These are phyloP conservation scores for Rhytidiadelphus loreus DNA, from an alignment of 225 moss, liverwort and hornwort species.

Conservation along the genomic window DNA sequence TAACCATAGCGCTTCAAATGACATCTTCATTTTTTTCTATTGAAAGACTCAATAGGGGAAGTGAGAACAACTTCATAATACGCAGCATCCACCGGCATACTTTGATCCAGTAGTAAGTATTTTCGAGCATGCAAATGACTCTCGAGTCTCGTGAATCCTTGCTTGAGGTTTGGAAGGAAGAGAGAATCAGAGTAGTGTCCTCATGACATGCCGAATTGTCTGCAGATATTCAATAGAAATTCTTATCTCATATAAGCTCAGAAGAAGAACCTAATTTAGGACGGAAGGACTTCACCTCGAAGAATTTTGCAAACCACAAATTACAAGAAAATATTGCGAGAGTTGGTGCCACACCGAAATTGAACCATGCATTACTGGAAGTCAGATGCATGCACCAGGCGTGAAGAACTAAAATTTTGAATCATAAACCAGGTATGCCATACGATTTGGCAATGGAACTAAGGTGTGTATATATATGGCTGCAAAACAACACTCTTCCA, in stretches of 20 bases:
- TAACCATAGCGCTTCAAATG: too few species aligned
- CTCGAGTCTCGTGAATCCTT: too few species aligned
- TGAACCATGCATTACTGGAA: too few species aligned
- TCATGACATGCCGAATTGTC: too few species aligned
- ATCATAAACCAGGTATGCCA: background rate
- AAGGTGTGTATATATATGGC: background rate
- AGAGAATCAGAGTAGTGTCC: too few species aligned
- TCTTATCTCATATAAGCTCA: background rate
- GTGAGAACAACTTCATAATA: too few species aligned
- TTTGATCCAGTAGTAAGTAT: background rate
- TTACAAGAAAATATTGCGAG: background rate
- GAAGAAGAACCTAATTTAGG: background rate
- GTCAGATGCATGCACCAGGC: too few species aligned
- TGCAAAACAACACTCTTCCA: accelerated
- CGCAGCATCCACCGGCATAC: too few species aligned
- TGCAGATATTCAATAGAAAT: background rate
- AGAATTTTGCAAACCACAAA: background rate
- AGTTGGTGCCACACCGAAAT: background rate
- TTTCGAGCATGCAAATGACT: background rate
- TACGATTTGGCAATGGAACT: background rate
- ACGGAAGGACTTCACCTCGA: background rate
- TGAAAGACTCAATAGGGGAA: too few species aligned
- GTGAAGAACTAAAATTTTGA: too few species aligned
- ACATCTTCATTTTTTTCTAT: too few species aligned
- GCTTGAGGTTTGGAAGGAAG: too few species aligned